phyloP scores from a whole-genome alignment of 345 rosid genomes.

The Streptanthus diversifolius region DNA sequence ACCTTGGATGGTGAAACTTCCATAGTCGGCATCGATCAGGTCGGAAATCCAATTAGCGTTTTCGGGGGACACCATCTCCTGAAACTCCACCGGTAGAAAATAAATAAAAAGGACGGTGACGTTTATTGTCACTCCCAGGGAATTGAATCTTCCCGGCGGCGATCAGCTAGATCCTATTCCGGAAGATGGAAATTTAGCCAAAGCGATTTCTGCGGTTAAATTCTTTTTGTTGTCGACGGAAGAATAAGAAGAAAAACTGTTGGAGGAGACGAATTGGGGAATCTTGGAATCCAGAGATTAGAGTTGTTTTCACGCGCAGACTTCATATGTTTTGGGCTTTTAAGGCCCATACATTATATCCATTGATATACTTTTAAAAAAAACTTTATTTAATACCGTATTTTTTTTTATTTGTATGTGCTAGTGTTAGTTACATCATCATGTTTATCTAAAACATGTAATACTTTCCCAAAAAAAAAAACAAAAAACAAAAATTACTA shows the following conservation, averaged over 20 bases:
- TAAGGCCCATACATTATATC: background rate
- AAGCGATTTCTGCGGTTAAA: conserved; percentile 15
- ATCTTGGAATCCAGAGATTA: conserved; percentile 25
- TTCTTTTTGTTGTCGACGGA: background rate
- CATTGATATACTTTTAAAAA: too few relatives aligned
- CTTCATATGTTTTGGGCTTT: conserved; percentile 9
- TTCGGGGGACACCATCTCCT: conserved; percentile 73
- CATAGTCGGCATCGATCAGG: conserved; percentile 69
- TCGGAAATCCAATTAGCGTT: conserved; percentile 63
- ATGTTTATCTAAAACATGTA: background rate
- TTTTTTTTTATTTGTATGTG: background rate
- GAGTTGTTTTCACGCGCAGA: conserved; percentile 24
- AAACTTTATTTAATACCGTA: too few relatives aligned
- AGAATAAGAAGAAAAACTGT: conserved; percentile 3
- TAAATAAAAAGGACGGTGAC: background rate
- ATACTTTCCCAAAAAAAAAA: too few relatives aligned
- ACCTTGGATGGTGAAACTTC: conserved; percentile 52
- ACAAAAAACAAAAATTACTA: too few relatives aligned
- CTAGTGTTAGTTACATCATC: background rate
- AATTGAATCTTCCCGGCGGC: conserved; percentile 17
- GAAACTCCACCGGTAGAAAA: conserved; percentile 19
- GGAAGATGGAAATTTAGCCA: background rate
- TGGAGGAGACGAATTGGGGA: conserved; percentile 32
- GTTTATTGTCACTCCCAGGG: background rate
- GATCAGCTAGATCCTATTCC: conserved; percentile 10